These are phyloP conservation scores for Dalbergia oliveri DNA, from an alignment of 306 rosid genomes.

Conservation along the genomic window DNA sequence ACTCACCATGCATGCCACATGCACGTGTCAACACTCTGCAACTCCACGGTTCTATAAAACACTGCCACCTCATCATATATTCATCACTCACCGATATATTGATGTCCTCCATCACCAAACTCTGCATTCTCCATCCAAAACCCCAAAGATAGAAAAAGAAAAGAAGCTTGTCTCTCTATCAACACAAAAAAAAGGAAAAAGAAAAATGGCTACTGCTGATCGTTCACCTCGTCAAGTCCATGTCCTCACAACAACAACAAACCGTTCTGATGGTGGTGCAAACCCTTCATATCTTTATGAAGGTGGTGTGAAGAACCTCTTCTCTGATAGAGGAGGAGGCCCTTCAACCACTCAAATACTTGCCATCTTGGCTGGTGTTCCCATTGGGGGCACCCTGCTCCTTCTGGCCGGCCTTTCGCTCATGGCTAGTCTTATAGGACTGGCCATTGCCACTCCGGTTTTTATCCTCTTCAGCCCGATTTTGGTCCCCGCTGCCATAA, in stretches of 20 bases:
- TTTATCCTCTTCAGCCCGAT: constrained; percentile 82
- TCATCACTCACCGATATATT: not conserved
- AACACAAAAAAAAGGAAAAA: too few species aligned
- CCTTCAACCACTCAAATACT: constrained; percentile 61
- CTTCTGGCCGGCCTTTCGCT: constrained; percentile 62
- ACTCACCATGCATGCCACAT: constrained; percentile 66
- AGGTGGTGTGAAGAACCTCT: constrained; percentile 1
- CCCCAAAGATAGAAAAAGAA: not conserved
- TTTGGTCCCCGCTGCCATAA: constrained; percentile 67
- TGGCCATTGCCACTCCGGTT: constrained; percentile 61
- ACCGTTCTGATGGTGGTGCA: constrained; percentile 32
- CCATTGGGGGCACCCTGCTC: constrained; percentile 67
- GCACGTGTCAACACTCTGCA: constrained; percentile 68
- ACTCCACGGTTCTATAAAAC: constrained; percentile 52
- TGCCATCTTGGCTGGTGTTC: constrained; percentile 52
- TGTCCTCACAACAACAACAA: constrained; percentile 61
- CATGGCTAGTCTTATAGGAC: constrained; percentile 61
- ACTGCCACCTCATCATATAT: not conserved
- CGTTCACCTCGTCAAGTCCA: constrained; percentile 72
- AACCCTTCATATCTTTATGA: not conserved
- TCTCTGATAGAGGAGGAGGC: constrained; percentile 43
- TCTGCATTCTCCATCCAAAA: not conserved
- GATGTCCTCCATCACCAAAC: not conserved
- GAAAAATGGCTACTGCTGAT: constrained; percentile 58
- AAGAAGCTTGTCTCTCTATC: not conserved